phyloP scores from a whole-genome alignment of 2,329 filamentous ascomycete species.

The Xylariaceae sp. region DNA sequence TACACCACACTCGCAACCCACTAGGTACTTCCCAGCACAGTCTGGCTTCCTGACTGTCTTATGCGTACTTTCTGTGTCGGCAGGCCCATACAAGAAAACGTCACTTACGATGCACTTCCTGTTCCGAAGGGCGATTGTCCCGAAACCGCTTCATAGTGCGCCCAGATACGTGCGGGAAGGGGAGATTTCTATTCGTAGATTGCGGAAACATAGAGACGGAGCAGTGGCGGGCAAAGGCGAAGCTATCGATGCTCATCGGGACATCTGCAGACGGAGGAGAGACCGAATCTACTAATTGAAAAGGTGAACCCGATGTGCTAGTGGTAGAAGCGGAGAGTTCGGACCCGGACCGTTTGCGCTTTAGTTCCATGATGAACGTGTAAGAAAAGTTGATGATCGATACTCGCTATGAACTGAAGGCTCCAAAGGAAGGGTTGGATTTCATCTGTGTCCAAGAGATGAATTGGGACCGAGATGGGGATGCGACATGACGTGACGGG shows the following conservation, averaged over 20 bases:
- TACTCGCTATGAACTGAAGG: neutral
- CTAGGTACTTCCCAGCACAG: neutral
- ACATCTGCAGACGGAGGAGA: slow-evolving; percentile 25
- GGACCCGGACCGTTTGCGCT: slow-evolving; percentile 59
- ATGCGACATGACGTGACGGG: slow-evolving; percentile 13
- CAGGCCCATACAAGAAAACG: neutral
- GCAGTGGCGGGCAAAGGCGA: slow-evolving; percentile 26
- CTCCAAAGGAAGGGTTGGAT: neutral
- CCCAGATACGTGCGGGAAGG: slow-evolving; percentile 42
- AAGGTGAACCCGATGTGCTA: slow-evolving; percentile 39
- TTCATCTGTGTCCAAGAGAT: neutral
- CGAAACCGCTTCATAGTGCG: slow-evolving; percentile 59
- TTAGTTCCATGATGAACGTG: slow-evolving; percentile 44
- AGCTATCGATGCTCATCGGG: slow-evolving; percentile 33
- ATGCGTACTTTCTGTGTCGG: neutral
- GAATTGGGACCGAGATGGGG: neutral
- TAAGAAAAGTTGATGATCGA: neutral
- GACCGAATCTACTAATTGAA: slow-evolving; percentile 24
- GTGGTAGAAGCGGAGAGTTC: slow-evolving; percentile 49
- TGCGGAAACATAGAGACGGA: slow-evolving; percentile 26
- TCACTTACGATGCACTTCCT: slow-evolving; percentile 49
- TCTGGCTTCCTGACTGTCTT: neutral
- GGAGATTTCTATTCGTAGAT: slow-evolving; percentile 16
- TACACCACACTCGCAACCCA: neutral
- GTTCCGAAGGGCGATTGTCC: slow-evolving; percentile 52